A percentile compares a stretch with the other conserved stretches of the same genome.
phyloP scores from a whole-genome alignment of 768 basidiomycete species.

The Hydnomerulius pinastri region DNA sequence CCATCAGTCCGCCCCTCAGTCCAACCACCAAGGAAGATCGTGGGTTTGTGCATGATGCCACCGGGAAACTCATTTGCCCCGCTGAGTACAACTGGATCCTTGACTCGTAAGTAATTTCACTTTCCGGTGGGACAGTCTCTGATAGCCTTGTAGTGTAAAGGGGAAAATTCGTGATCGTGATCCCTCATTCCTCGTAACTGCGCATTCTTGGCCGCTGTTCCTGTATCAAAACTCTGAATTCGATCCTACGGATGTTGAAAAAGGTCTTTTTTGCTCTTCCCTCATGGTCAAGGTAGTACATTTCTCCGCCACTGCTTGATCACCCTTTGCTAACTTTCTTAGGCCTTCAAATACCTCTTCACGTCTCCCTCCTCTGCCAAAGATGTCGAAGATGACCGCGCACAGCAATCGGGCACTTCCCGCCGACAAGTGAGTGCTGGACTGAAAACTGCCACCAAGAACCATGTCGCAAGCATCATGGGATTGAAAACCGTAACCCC shows the following conservation, averaged over 20 bases:
- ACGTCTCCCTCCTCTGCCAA: slow-evolving; percentile 20
- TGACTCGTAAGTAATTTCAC: neutral
- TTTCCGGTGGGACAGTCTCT: neutral
- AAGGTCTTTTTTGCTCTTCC: slow-evolving; percentile 17
- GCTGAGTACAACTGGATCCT: slow-evolving; percentile 9
- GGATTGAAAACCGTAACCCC: slow-evolving; percentile 15
- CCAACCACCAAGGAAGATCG: neutral
- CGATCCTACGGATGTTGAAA: slow-evolving; percentile 9
- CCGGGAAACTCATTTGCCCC: slow-evolving; percentile 2
- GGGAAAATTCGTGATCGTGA: slow-evolving; percentile 8
- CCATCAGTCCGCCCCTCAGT: neutral
- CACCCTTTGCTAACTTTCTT: neutral
- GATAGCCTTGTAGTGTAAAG: neutral
- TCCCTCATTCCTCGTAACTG: slow-evolving; percentile 13
- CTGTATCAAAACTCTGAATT: slow-evolving; percentile 13
- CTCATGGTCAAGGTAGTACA: slow-evolving; percentile 15
- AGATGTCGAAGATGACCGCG: neutral
- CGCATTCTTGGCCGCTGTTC: slow-evolving; percentile 18
- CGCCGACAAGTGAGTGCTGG: too few relatives aligned
- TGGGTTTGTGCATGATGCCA: slow-evolving; percentile 3
- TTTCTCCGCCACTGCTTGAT: neutral
- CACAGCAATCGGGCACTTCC: too few relatives aligned
- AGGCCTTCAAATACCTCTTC: slow-evolving; percentile 22
- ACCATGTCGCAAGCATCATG: slow-evolving; percentile 5
- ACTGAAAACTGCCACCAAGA: neutral